Percentiles rank a stretch among this genome's conserved stretches.
Evolutionary conservation across 1,284 basidiomycete genomes (phyloP).

Genomic region (Ceratobasidium theobromae): DNA sequence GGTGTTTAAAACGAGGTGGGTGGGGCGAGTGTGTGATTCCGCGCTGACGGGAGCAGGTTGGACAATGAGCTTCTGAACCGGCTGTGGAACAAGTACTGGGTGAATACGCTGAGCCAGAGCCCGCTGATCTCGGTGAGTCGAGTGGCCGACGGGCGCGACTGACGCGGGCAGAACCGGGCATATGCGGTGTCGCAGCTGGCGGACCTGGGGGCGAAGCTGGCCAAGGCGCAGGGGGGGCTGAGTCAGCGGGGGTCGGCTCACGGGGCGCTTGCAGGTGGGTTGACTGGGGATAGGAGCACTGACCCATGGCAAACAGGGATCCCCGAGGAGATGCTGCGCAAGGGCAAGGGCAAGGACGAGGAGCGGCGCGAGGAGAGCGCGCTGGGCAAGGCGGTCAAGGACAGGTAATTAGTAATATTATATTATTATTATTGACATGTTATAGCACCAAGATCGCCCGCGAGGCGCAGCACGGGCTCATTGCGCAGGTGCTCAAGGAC

Average conservation of each 20-base stretch:
- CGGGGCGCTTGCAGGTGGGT: slow-evolving; percentile 14
- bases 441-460: slow-evolving; percentile 77
- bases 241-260: slow-evolving; percentile 39
- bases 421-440: slow-evolving; percentile 14
- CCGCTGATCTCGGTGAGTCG: slow-evolving; percentile 80
- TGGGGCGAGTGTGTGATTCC: neutral
- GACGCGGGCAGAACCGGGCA: slow-evolving; percentile 70
- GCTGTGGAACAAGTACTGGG: slow-evolving; percentile 99
- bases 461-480: slow-evolving; percentile 89
- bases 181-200: slow-evolving; percentile 87
- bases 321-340: slow-evolving; percentile 38
- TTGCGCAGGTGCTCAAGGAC: slow-evolving; percentile 87
- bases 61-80: slow-evolving; percentile 86
- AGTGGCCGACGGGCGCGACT: neutral
- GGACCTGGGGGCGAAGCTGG: slow-evolving; percentile 86
- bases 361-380: slow-evolving; percentile 78
- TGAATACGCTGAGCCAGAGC: slow-evolving; percentile 90
- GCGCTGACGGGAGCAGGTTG: slow-evolving; percentile 43
- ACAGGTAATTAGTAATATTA: slow-evolving; percentile 62
- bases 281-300: too few species aligned
- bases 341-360: slow-evolving; percentile 52
- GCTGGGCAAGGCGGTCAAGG: slow-evolving; percentile 77
- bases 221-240: slow-evolving; percentile 54
- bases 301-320: slow-evolving; percentile 32
- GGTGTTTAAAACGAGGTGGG: slow-evolving; percentile 80